Base-by-base conservation (phyloP, 2,329 filamentous ascomycete species). In the Fonsecaea pugnacius region DNA sequence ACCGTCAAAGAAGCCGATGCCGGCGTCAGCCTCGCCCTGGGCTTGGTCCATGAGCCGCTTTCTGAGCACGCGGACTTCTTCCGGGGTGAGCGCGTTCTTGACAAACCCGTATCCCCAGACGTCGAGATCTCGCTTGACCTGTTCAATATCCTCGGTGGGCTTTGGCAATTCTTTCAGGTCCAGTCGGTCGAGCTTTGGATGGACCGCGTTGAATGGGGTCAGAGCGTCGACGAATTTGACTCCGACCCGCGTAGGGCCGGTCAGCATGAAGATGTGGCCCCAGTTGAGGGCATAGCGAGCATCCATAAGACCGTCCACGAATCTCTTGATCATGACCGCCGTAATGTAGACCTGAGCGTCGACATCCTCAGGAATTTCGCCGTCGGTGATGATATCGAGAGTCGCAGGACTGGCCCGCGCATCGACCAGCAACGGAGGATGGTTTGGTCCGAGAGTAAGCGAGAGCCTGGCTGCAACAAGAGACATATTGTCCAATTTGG, bases 241-340 rank as follows among this genome's bases (percentile, higher is more conserved):
- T 30, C 59, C 59, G 9, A 56, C 50, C 16, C 59, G 27, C 0
- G 59, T 62, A 2, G 50, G 50, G 3, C 59, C 59, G 7, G 38
- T 35, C 33, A 32, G 51, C 50, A 56, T 30, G 51, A 40, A 46
- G 50, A 62, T 62, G 27, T 62, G 59, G 16, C 59, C 59, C 33
- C 35, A 62, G 36, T 62, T 62, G 32, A 62, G 36, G 33, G 59
- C 59, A 36, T 62, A 62, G 16, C 59, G 59, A 7, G 59, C 59
- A 16, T 62, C 59, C 59, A 62, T 62, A 9, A 55, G 36, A 10
- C 59, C 59, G 27, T 56, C 50, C 0, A 51, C 51, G 24, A 62
- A 62, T 55, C 59, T 52, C 27, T 43, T 40, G 51, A 62, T 50
- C 59, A 62, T 62, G 51, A 55, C 38, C 2, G 59, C 33, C 14